phyloP scores from a whole-genome alignment of 768 basidiomycete species.

The Mycena haematopus region DNA sequence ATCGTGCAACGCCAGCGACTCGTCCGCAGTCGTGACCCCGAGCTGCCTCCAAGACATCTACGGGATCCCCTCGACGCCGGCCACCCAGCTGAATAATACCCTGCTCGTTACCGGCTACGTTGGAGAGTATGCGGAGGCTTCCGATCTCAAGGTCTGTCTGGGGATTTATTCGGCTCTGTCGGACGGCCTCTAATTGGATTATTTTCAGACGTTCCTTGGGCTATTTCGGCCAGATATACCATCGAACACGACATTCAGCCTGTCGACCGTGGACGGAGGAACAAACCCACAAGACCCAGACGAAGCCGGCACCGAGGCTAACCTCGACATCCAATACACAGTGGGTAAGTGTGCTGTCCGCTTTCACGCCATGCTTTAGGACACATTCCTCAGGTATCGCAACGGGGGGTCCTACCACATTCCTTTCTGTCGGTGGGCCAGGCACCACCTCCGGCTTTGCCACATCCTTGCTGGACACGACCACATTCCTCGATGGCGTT shows the following conservation, averaged over 20 bases:
- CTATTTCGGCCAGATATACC: background rate
- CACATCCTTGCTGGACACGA: slow-evolving; percentile 4
- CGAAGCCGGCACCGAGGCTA: slow-evolving; percentile 1
- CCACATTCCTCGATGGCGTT: slow-evolving; percentile 5
- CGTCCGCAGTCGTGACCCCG: background rate
- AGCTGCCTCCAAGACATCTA: slow-evolving; percentile 7
- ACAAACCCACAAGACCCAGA: background rate
- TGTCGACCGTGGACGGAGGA: background rate
- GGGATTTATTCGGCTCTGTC: background rate
- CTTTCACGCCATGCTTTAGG: background rate
- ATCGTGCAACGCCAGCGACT: slow-evolving; percentile 1
- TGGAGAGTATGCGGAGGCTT: background rate
- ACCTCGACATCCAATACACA: slow-evolving; percentile 16
- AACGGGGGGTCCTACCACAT: background rate
- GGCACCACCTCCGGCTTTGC: background rate
- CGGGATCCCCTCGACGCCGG: slow-evolving; percentile 1
- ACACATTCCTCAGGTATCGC: background rate
- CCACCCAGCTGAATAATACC: slow-evolving; percentile 4
- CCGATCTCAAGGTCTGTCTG: background rate
- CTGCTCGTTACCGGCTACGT: slow-evolving; percentile 14
- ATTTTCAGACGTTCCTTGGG: background rate
- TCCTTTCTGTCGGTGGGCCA: slow-evolving; percentile 3
- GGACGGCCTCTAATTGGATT: background rate
- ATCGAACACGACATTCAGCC: background rate
- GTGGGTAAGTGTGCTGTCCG: background rate